A percentile compares a stretch with the other conserved stretches of the same genome.
Conservation (phyloP, 257 asterid genomes). For the Anisodus acutangulus region DNA sequence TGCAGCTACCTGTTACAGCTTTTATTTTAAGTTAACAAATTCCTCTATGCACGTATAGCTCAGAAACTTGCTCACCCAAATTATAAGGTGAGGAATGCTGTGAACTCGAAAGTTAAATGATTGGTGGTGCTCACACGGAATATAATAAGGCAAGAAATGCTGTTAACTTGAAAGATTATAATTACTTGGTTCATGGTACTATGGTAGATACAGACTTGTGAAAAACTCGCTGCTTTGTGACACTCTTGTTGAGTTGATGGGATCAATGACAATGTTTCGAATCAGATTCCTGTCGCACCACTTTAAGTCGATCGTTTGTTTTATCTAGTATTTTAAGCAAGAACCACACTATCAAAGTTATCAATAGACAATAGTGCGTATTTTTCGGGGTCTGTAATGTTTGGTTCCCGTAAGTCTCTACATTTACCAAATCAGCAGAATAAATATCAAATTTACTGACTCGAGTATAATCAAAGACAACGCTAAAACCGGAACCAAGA, state of each 20-base stretch:
- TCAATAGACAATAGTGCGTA: neutral
- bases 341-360: neutral
- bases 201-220: neutral
- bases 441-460: neutral
- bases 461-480: neutral
- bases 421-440: neutral
- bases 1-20: neutral
- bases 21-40: neutral
- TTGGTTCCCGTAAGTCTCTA: neutral
- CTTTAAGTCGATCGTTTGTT: neutral
- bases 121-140: neutral
- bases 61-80: neutral
- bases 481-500: neutral
- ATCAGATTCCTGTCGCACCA: neutral
- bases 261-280: neutral
- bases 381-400: neutral
- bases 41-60: neutral
- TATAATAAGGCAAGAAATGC: neutral
- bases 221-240: neutral
- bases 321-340: neutral
- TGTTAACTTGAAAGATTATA: neutral
- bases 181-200: neutral
- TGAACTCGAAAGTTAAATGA: neutral
- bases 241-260: neutral
- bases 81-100: neutral